Conservation (phyloP, 1,284 basidiomycete genomes). For the Boletellus deceptivus region DNA sequence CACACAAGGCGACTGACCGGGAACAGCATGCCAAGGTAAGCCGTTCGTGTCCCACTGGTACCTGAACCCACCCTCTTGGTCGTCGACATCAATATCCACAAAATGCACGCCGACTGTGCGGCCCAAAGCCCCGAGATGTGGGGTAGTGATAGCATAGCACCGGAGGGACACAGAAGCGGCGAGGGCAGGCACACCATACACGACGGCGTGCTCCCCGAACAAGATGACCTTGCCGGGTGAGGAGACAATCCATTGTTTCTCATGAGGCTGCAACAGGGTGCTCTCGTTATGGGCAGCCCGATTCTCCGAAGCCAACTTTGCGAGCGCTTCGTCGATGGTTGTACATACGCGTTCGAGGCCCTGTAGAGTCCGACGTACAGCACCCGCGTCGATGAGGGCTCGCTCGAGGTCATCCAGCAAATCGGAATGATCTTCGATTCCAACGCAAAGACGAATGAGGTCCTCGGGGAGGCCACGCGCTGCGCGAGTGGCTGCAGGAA, state of each 20-base stretch:
- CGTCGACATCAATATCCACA: conserved; percentile 66
- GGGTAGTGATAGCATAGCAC: conserved; percentile 85
- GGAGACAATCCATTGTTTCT: conserved; percentile 83
- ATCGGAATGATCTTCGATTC: conserved; percentile 94
- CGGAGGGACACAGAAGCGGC: conserved; percentile 94
- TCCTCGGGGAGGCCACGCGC: conserved; percentile 96
- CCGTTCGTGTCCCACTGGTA: conserved; percentile 78
- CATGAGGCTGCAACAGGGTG: conserved; percentile 27
- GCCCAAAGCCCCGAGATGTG: conserved; percentile 47
- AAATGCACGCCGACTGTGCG: conserved; percentile 77
- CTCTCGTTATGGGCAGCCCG: conserved; percentile 11
- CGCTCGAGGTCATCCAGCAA: conserved; percentile 94
- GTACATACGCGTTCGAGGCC: conserved; percentile 37
- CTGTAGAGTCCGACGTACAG: conserved; percentile 62
- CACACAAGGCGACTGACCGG: conserved; percentile 39
- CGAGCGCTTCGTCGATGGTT: conserved; percentile 61
- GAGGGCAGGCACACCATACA: conserved; percentile 96
- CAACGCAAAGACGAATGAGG: conserved; percentile 96
- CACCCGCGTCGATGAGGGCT: conserved; percentile 89
- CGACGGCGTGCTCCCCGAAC: conserved; percentile 99
- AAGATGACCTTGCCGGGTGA: conserved; percentile 98
- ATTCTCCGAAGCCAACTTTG: conserved; percentile 54
- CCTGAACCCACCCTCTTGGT: conserved; percentile 44
- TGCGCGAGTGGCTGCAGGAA: conserved; percentile 89
- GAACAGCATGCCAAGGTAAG: conserved; percentile 85